A percentile compares a stretch with the other conserved stretches of the same genome.
Evolutionary conservation across 179 eudicot species (phyloP).

Genomic region (Camellia oleifera): DNA sequence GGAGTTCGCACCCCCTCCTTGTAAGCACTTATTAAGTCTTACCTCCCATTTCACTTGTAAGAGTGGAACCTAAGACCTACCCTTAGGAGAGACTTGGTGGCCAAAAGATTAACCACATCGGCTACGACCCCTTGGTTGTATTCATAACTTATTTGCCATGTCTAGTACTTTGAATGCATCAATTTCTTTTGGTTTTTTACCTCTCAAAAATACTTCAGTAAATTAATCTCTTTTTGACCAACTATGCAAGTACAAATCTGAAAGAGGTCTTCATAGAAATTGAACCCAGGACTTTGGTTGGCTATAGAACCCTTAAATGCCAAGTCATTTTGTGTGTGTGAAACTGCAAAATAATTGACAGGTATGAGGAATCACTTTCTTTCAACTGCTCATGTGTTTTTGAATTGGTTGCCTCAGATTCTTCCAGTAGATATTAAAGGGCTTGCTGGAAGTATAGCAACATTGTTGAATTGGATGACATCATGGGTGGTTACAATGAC

Average conservation of each 20-base stretch:
- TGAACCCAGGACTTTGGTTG: not conserved
- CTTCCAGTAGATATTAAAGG: constrained; percentile 84
- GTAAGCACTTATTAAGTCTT: too few species aligned
- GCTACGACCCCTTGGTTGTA: not conserved
- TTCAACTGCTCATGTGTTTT: not conserved
- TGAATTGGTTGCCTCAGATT: constrained; percentile 43
- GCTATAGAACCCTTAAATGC: not conserved
- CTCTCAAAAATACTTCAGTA: too few species aligned
- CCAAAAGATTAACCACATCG: too few species aligned
- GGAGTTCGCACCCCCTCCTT: too few species aligned
- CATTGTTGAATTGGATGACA: constrained; percentile 72
- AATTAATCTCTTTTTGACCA: not conserved
- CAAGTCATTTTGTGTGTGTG: not conserved
- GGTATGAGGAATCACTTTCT: not conserved
- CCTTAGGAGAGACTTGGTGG: too few species aligned
- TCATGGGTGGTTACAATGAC: constrained; percentile 81
- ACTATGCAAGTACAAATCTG: not conserved
- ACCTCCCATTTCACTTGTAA: too few species aligned
- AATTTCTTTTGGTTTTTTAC: not conserved
- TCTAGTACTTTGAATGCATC: not conserved
- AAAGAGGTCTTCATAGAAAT: not conserved
- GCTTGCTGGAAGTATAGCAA: constrained; percentile 88
- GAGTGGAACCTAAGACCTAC: too few species aligned
- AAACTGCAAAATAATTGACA: not conserved
- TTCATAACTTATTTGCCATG: not conserved